Evolutionary conservation across 176 grass and related monocot species (phyloP), one percentile per base, ranked within the genome.

Genomic region (Saccharum officinarum): DNA sequence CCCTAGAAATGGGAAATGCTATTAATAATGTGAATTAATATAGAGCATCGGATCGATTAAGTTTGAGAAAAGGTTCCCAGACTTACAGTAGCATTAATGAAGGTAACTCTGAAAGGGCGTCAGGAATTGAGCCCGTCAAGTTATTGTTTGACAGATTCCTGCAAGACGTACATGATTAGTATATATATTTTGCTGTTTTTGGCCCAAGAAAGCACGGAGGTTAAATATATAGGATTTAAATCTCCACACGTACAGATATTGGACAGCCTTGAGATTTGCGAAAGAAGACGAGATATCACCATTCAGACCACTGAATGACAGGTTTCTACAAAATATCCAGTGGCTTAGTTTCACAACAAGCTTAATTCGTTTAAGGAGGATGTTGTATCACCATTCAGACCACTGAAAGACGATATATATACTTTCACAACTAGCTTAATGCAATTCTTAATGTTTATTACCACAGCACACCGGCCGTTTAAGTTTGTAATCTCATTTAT

Each of bases 131-230:
- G 13, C 87, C 92, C 3, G 64, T 87, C 57, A 94, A 72, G 34
- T 85, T 82, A 36, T 94, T 94, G 75, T 91, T 6, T 33, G 92
- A 94, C 34, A 94, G 78, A 65, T 91, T 75, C 74, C 92, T 94
- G 82, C 68, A 86, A 78, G 11, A 54, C 3, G 15, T 5, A 13
- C 10, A 69, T 16, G 20, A 37, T 5, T 17, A n/a, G n/a, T n/a
- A n/a, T n/a, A n/a, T 54, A 20, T 2, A 54, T 54, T 54, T 54
- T 54, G 5, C 50, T 54, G 16, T 54, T 54, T 54, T 54, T 54
- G 50, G 17, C 50, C 50, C 49, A 41, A 54, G 50, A 54, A 54
- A 44, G 41, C 41, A 54, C 17, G 42, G 16, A 40, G 73, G 12
- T 39, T 52, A 52, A 28, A 28, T 28, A 28, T 28, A 6, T 15